Percentiles rank a stretch among this genome's conserved stretches.
Conservation (phyloP, 2,329 filamentous ascomycete genomes). For the Ophiostoma tasmaniense region DNA sequence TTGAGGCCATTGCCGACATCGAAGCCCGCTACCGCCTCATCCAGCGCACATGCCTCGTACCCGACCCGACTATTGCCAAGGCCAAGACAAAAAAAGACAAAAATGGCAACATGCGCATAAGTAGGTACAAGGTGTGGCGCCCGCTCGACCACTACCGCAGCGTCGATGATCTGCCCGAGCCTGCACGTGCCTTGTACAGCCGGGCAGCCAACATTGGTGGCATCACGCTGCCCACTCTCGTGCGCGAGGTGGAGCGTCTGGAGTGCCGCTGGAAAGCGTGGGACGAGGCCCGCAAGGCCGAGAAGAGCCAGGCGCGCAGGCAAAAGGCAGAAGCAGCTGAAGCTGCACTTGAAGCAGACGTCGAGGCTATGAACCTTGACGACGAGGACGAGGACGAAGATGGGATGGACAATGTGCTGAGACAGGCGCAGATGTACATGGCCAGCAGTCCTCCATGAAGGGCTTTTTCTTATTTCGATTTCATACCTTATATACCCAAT, state of each 20-base stretch:
- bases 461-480: not conserved
- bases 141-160: constrained; percentile 29
- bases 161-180: constrained; percentile 35
- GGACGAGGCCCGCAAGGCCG: constrained; percentile 19
- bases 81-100: not conserved
- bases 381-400: not conserved
- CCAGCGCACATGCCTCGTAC: constrained; percentile 13
- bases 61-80: not conserved
- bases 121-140: not conserved
- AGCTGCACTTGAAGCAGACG: not conserved
- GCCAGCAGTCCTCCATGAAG: constrained; percentile 13
- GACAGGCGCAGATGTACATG: constrained; percentile 3
- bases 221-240: constrained; percentile 29
- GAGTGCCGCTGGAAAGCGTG: constrained; percentile 31
- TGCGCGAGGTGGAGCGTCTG: constrained; percentile 30
- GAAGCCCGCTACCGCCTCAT: constrained; percentile 12
- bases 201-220: constrained; percentile 31
- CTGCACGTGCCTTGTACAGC: constrained; percentile 35
- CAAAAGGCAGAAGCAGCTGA: not conserved
- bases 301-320: not conserved
- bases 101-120: not conserved
- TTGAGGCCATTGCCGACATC: constrained; percentile 18
- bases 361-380: not conserved
- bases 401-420: not conserved
- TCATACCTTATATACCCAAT: not conserved